A percentile compares a stretch with the other conserved stretches of the same genome.
Conservation (phyloP, 495 filamentous ascomycete species). For the Ramalina peruviana region DNA sequence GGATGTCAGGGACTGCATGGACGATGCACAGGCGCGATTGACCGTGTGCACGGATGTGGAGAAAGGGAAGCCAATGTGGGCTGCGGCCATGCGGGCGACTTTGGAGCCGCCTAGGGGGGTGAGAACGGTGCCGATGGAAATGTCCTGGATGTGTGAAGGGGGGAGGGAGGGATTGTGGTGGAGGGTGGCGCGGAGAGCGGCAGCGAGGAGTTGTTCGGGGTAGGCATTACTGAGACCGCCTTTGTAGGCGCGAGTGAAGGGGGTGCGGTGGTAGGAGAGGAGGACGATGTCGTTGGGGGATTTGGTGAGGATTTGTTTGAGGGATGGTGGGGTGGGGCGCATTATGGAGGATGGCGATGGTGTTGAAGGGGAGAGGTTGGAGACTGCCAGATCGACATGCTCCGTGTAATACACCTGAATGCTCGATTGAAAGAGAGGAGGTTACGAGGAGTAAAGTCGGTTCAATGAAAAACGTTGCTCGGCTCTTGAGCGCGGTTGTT, state of each 20-base stretch:
- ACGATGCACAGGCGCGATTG: conserved; percentile 75
- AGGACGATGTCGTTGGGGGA: conserved; percentile 74
- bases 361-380: not conserved
- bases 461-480: not conserved
- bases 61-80: conserved; percentile 64
- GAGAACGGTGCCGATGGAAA: conserved; percentile 75
- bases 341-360: conserved; percentile 3
- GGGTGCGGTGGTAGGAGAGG: conserved; percentile 75
- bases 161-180: conserved; percentile 61
- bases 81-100: conserved; percentile 79
- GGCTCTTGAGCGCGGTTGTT: conserved; percentile 5
- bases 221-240: conserved; percentile 79
- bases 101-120: conserved; percentile 89
- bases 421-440: not conserved
- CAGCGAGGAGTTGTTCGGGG: conserved; percentile 74
- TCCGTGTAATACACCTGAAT: not conserved
- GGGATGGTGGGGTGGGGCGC: conserved; percentile 37
- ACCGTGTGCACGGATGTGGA: conserved; percentile 67
- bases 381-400: not conserved
- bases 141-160: conserved; percentile 58
- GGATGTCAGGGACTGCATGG: conserved; percentile 57
- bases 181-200: conserved; percentile 72
- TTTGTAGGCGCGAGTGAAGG: conserved; percentile 67
- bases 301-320: conserved; percentile 67
- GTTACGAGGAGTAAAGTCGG: not conserved